Evolutionary conservation across 768 basidiomycete species (phyloP).

Genomic region (Lactarius trivialis): DNA sequence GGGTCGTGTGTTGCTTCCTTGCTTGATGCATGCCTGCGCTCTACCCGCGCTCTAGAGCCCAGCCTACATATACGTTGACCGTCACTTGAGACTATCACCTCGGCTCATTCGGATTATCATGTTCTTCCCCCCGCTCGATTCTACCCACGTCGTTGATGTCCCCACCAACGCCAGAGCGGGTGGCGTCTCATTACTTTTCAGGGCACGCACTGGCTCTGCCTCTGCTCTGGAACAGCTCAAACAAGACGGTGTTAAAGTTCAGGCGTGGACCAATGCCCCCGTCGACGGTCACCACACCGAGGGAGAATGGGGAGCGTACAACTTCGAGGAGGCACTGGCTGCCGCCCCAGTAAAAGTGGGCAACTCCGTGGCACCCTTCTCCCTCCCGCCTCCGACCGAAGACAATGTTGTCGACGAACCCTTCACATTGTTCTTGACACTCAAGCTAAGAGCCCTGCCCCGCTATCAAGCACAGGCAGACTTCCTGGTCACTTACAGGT

Average conservation of each 20-base stretch:
- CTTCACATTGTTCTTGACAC: conserved; percentile 17
- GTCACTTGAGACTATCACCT: neutral
- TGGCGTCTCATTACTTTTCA: conserved; percentile 19
- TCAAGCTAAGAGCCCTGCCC: conserved; percentile 16
- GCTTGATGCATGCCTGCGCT: neutral
- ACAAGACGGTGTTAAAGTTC: conserved; percentile 18
- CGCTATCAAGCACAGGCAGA: conserved; percentile 7
- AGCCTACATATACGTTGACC: neutral
- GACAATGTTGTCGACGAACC: conserved; percentile 14
- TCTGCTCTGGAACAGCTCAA: conserved; percentile 16
- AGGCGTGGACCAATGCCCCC: conserved; percentile 25
- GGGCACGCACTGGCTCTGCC: conserved; percentile 20
- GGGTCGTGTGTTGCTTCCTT: neutral
- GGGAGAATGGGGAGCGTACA: conserved; percentile 20
- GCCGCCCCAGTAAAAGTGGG: neutral
- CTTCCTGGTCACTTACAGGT: conserved; percentile 39
- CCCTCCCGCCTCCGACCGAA: conserved; percentile 11
- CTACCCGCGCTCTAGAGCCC: neutral
- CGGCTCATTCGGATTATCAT: neutral
- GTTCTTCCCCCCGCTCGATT: conserved; percentile 23
- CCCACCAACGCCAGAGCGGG: conserved; percentile 14
- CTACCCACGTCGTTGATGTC: conserved; percentile 17
- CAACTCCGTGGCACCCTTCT: conserved; percentile 4
- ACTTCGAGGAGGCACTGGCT: conserved; percentile 16
- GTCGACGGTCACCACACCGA: conserved; percentile 14